These are phyloP conservation scores for Sclerotinia sclerotiorum DNA, from an alignment of 2,329 filamentous ascomycete species.

Conservation along the genomic window DNA sequence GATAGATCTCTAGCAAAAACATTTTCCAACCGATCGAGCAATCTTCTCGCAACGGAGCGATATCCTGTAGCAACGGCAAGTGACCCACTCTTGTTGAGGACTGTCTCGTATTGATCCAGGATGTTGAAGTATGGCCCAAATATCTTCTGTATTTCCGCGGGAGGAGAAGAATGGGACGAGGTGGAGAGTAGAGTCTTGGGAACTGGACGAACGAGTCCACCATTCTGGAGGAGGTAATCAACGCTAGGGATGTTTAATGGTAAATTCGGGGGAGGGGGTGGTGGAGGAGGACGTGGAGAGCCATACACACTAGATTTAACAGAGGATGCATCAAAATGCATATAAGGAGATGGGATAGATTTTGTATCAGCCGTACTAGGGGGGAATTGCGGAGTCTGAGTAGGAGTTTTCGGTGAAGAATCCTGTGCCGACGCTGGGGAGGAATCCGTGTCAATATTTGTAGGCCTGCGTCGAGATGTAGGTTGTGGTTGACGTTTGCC, in stretches of 20 bases:
- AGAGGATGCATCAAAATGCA: constrained; percentile 42
- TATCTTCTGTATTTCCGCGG: constrained; percentile 65
- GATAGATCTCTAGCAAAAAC: constrained; percentile 94
- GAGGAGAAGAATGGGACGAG: constrained; percentile 41
- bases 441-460: constrained; percentile 36
- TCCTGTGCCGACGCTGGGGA: constrained; percentile 53
- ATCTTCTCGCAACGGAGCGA: constrained; percentile 83
- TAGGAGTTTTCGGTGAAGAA: constrained; percentile 62
- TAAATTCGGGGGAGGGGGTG: constrained; percentile 59
- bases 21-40: constrained; percentile 87
- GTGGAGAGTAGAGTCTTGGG: constrained; percentile 69
- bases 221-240: constrained; percentile 88
- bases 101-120: constrained; percentile 80
- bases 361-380: constrained; percentile 34
- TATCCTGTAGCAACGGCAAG: constrained; percentile 95
- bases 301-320: constrained; percentile 36
- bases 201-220: constrained; percentile 70
- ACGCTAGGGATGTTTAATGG: constrained; percentile 74
- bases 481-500: constrained; percentile 43
- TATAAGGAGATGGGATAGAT: constrained; percentile 38
- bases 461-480: constrained; percentile 42
- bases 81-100: constrained; percentile 81
- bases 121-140: constrained; percentile 82
- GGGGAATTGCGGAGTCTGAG: constrained; percentile 52
- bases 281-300: constrained; percentile 62